Percentiles rank a stretch among this genome's conserved stretches.
Evolutionary conservation across 1,284 basidiomycete genomes (phyloP).

Genomic region (Mycosarcoma mackinlayi): DNA sequence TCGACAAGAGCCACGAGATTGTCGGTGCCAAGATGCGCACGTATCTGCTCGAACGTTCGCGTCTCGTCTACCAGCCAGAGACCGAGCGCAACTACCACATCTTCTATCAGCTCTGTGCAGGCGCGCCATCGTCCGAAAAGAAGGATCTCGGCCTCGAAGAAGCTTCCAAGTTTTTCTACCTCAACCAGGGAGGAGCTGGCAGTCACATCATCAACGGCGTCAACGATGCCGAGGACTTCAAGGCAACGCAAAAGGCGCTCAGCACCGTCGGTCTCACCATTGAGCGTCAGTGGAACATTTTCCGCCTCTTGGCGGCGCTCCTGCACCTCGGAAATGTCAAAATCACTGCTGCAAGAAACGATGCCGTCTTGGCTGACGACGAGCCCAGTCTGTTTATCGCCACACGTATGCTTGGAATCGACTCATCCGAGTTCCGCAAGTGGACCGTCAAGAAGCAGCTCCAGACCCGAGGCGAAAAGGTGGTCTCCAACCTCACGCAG

Average conservation of each 20-base stretch:
- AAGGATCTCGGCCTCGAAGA: conserved; percentile 94
- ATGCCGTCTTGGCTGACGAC: conserved; percentile 84
- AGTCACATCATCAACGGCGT: conserved; percentile 85
- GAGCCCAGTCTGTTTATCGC: conserved; percentile 84
- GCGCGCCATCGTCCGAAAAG: conserved; percentile 91
- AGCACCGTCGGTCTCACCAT: conserved; percentile 96
- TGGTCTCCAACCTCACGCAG: conserved; percentile 84
- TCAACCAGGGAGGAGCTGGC: conserved; percentile 92
- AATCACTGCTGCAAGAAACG: conserved; percentile 82
- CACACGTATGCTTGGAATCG: conserved; percentile 89
- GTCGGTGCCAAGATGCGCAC: conserved; percentile 97
- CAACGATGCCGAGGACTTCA: conserved; percentile 95
- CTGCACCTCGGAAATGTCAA: conserved; percentile 97
- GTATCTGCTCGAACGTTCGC: conserved; percentile 94
- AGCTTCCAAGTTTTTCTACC: conserved; percentile 84
- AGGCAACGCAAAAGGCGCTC: conserved; percentile 89
- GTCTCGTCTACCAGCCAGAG: conserved; percentile 95
- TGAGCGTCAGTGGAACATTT: conserved; percentile 98
- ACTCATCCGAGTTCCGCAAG: conserved; percentile 93
- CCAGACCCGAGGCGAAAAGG: conserved; percentile 92
- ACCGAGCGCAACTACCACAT: conserved; percentile 97
- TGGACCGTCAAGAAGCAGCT: conserved; percentile 99
- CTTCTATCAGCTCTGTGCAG: conserved; percentile 98
- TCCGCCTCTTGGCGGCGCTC: conserved; percentile 89
- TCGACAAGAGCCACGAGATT: conserved; percentile 93